Percentiles rank a stretch among this genome's conserved stretches.
phyloP scores from a whole-genome alignment of 441 rosid species.

The Syzygium syzygioides region DNA sequence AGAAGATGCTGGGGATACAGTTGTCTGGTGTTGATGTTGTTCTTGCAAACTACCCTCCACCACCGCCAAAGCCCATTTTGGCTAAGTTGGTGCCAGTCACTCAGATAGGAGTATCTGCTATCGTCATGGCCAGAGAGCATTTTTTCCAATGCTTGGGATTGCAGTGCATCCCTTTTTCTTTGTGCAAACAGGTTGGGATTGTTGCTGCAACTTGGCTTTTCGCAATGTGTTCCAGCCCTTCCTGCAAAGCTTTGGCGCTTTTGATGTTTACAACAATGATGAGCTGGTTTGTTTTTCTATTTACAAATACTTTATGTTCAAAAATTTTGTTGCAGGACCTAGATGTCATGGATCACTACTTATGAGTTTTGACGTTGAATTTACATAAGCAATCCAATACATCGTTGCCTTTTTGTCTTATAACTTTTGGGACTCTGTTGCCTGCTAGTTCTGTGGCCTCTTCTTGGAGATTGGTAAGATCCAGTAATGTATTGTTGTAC shows the following conservation, averaged over 20 bases:
- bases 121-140: slow-evolving; percentile 73
- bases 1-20: slow-evolving; percentile 76
- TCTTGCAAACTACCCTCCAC: slow-evolving; percentile 75
- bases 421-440: not conserved
- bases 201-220: slow-evolving; percentile 89
- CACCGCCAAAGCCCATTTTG: slow-evolving; percentile 65
- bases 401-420: not conserved
- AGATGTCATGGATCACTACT: not conserved
- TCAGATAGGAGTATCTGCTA: slow-evolving; percentile 74
- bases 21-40: slow-evolving; percentile 68
- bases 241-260: slow-evolving; percentile 90
- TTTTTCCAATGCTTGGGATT: slow-evolving; percentile 76
- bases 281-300: slow-evolving; percentile 43
- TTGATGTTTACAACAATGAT: slow-evolving; percentile 71
- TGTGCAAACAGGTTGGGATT: slow-evolving; percentile 83
- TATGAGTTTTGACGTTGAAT: not conserved
- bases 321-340: not conserved
- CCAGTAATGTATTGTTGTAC: not conserved
- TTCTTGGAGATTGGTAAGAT: not conserved
- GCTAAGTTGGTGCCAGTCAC: slow-evolving; percentile 68
- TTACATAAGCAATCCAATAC: not conserved
- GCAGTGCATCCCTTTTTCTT: slow-evolving; percentile 63
- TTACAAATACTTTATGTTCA: not conserved
- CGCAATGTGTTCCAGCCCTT: slow-evolving; percentile 75
- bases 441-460: not conserved